Conservation (phyloP, 169 alveolate genomes). For the Babesia sp. region DNA sequence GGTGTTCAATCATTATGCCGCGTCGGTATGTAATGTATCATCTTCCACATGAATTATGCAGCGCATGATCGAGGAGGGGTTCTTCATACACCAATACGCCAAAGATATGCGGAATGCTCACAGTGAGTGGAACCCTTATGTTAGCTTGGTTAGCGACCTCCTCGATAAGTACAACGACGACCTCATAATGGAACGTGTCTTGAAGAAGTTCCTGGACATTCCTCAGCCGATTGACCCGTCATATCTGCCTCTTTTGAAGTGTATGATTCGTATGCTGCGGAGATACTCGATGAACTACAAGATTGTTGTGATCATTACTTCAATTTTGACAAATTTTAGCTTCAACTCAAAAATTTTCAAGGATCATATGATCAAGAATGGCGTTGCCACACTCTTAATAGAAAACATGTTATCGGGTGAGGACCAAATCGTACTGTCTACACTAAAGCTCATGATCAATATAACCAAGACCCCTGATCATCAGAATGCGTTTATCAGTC, state of each 20-base stretch:
- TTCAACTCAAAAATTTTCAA: constrained; percentile 35
- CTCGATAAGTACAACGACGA: constrained; percentile 40
- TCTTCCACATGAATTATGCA: background rate
- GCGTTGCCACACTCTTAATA: constrained; percentile 13
- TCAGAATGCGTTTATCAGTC: constrained; percentile 31
- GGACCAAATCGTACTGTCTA: constrained; percentile 26
- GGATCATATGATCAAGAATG: constrained; percentile 34
- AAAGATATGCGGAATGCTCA: background rate
- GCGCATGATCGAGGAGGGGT: constrained; percentile 43
- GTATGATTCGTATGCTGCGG: constrained; percentile 21
- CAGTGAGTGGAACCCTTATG: constrained; percentile 33
- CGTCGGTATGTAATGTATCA: constrained; percentile 23
- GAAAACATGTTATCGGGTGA: constrained; percentile 31
- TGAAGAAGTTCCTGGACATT: constrained; percentile 44
- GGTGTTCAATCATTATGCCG: constrained; percentile 47
- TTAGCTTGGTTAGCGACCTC: constrained; percentile 19
- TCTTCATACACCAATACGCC: constrained; percentile 32
- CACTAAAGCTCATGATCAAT: constrained; percentile 64
- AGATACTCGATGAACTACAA: constrained; percentile 15
- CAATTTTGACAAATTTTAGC: constrained; percentile 54
- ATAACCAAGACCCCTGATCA: constrained; percentile 49
- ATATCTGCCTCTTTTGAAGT: constrained; percentile 42
- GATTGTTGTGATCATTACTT: constrained; percentile 26
- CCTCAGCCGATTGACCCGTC: constrained; percentile 37
- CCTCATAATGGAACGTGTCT: constrained; percentile 28